phyloP scores from a whole-genome alignment of 768 basidiomycete species.

The Lenzites betulinus region DNA sequence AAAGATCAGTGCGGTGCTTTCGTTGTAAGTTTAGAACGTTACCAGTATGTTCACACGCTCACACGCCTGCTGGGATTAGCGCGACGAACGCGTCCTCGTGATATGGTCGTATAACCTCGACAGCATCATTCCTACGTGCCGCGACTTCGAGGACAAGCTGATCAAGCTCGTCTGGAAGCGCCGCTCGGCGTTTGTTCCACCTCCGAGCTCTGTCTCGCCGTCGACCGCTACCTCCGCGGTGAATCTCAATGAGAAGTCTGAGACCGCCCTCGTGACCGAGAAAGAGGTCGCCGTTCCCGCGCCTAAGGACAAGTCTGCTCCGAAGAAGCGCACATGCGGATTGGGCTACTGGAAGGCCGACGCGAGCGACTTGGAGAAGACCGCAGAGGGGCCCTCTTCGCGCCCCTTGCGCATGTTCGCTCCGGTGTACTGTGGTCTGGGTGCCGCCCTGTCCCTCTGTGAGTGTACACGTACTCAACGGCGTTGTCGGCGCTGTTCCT shows the following conservation, averaged over 20 bases:
- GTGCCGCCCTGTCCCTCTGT: constrained; percentile 68
- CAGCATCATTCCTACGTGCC: constrained; percentile 69
- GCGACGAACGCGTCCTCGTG: constrained; percentile 80
- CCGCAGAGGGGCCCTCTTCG: constrained; percentile 32
- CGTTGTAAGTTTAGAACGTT: constrained; percentile 49
- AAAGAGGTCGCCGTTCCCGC: constrained; percentile 24
- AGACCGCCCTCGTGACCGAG: constrained; percentile 24
- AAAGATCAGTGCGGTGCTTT: constrained; percentile 94
- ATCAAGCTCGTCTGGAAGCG: constrained; percentile 78
- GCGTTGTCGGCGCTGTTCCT: background rate
- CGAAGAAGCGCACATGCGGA: constrained; percentile 27
- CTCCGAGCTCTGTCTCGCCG: constrained; percentile 37
- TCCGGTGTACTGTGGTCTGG: constrained; percentile 73
- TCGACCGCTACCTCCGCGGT: constrained; percentile 52
- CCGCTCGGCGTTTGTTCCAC: constrained; percentile 44
- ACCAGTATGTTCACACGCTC: background rate
- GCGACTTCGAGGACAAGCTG: constrained; percentile 74
- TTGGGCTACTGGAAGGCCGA: constrained; percentile 31
- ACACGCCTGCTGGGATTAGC: constrained; percentile 42
- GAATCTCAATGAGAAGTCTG: constrained; percentile 53
- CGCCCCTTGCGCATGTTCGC: constrained; percentile 59
- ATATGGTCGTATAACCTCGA: constrained; percentile 88
- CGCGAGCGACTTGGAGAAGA: constrained; percentile 55
- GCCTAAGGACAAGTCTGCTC: constrained; percentile 16
- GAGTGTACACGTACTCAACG: constrained; percentile 22